These are phyloP conservation scores for Cordyceps pruinosa DNA, from an alignment of 2,329 filamentous ascomycete species.

Conservation along the genomic window DNA sequence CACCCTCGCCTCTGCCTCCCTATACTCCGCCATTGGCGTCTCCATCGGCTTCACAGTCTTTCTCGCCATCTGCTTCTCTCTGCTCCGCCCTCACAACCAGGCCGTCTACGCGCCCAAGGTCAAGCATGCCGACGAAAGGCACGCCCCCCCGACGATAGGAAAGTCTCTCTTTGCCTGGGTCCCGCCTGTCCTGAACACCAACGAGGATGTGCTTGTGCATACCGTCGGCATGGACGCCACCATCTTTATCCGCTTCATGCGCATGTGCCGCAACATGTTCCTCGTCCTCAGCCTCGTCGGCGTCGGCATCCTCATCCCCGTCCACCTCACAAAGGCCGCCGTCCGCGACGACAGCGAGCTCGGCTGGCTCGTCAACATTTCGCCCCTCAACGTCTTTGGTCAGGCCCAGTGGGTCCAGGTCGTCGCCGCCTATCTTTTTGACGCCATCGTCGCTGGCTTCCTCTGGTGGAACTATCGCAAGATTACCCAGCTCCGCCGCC, in stretches of 20 bases:
- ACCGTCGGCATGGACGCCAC: constrained; percentile 86
- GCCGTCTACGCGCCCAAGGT: constrained; percentile 91
- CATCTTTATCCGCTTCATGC: constrained; percentile 78
- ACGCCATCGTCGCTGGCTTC: constrained; percentile 69
- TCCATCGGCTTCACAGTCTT: constrained; percentile 68
- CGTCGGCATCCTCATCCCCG: constrained; percentile 70
- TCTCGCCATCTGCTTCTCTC: constrained; percentile 75
- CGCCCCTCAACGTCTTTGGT: constrained; percentile 48
- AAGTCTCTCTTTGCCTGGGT: constrained; percentile 89
- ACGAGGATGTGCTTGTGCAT: constrained; percentile 70
- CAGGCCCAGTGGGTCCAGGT: constrained; percentile 52
- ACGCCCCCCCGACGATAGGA: constrained; percentile 78
- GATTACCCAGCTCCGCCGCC: constrained; percentile 61
- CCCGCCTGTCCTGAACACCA: constrained; percentile 66
- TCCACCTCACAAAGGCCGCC: constrained; percentile 54
- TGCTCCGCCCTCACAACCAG: constrained; percentile 84
- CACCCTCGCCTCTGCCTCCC: constrained; percentile 23
- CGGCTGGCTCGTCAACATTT: constrained; percentile 52
- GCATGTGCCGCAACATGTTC: constrained; percentile 93
- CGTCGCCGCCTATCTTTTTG: constrained; percentile 57
- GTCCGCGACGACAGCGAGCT: constrained; percentile 20
- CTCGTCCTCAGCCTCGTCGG: constrained; percentile 63
- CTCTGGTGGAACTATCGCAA: constrained; percentile 86
- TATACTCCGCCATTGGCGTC: constrained; percentile 72
- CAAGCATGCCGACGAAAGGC: constrained; percentile 85